These are phyloP conservation scores for Xerocomus spinulosus DNA, from an alignment of 768 basidiomycete genomes.

Conservation along the genomic window DNA sequence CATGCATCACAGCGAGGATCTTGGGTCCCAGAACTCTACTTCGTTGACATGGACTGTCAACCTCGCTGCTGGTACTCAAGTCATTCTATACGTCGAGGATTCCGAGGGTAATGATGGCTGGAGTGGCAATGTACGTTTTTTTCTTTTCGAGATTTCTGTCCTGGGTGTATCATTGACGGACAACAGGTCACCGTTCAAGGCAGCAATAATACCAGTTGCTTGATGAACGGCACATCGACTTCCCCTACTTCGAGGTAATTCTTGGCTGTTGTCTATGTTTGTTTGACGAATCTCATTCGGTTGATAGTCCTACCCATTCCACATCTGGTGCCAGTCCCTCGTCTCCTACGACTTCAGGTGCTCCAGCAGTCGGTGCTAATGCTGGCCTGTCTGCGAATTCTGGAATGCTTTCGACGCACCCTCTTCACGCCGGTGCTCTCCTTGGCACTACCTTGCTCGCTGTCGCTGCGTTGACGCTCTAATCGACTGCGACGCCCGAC, in stretches of 20 bases:
- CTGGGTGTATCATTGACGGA: not conserved
- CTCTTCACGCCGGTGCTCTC: constrained; percentile 20
- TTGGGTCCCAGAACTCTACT: constrained; percentile 50
- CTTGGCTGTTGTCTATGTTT: not conserved
- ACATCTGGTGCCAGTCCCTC: not conserved
- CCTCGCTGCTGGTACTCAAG: constrained; percentile 44
- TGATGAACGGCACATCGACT: constrained; percentile 14
- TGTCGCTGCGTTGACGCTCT: constrained; percentile 22
- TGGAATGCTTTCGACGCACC: constrained; percentile 25
- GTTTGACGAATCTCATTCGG: constrained; percentile 4
- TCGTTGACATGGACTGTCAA: constrained; percentile 37
- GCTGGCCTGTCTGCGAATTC: constrained; percentile 24
- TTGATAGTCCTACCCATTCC: constrained; percentile 1
- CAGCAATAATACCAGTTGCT: constrained; percentile 38
- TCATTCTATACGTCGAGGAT: constrained; percentile 54
- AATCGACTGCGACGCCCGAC: too few species aligned
- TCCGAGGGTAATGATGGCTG: constrained; percentile 56
- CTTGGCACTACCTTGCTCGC: constrained; percentile 20
- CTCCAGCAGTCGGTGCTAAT: constrained; percentile 28
- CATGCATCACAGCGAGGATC: constrained; percentile 44
- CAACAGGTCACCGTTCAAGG: constrained; percentile 34
- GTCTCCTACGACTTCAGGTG: constrained; percentile 13
- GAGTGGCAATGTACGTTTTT: constrained; percentile 50
- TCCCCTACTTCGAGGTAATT: constrained; percentile 1
- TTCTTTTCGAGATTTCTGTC: not conserved